Evolutionary conservation across 179 eudicot species (phyloP).

Genomic region (Nepenthes alata): DNA sequence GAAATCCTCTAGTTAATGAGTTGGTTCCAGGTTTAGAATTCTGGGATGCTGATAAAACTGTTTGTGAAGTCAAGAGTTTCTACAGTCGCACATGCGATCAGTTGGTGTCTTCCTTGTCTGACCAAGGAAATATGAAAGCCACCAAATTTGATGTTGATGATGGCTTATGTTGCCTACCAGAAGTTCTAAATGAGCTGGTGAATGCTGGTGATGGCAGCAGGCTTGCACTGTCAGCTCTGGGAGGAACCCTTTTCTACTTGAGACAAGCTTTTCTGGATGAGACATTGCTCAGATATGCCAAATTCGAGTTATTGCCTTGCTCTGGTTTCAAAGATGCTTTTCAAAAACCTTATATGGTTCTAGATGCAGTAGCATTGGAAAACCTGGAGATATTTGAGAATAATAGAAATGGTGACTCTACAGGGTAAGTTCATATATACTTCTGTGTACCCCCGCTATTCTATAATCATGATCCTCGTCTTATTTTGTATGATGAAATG

Average conservation of each 20-base stretch:
- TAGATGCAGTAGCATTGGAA: conserved; percentile 90
- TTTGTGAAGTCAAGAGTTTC: conserved; percentile 47
- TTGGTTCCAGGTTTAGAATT: conserved; percentile 66
- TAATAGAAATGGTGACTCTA: conserved; percentile 59
- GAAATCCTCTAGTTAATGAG: conserved; percentile 76
- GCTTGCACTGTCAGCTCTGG: conserved; percentile 87
- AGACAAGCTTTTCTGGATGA: conserved; percentile 87
- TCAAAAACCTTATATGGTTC: conserved; percentile 69
- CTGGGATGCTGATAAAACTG: conserved; percentile 84
- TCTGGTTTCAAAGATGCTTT: conserved; percentile 41
- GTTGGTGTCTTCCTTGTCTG: conserved; percentile 17
- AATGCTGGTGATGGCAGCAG: conserved; percentile 39
- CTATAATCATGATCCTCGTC: background rate
- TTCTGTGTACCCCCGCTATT: background rate
- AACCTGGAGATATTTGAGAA: conserved; percentile 94
- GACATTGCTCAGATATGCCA: conserved; percentile 76
- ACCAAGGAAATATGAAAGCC: conserved; percentile 13
- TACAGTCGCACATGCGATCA: conserved; percentile 27
- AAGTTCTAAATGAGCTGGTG: conserved; percentile 41
- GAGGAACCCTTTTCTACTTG: conserved; percentile 78
- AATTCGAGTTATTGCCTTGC: conserved; percentile 76
- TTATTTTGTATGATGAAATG: background rate
- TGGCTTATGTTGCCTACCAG: conserved; percentile 41
- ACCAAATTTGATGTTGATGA: conserved; percentile 15
- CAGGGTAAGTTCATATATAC: conserved; percentile 44